These are phyloP conservation scores for Alternaria atra DNA, from an alignment of 2,329 filamentous ascomycete species.

Conservation along the genomic window DNA sequence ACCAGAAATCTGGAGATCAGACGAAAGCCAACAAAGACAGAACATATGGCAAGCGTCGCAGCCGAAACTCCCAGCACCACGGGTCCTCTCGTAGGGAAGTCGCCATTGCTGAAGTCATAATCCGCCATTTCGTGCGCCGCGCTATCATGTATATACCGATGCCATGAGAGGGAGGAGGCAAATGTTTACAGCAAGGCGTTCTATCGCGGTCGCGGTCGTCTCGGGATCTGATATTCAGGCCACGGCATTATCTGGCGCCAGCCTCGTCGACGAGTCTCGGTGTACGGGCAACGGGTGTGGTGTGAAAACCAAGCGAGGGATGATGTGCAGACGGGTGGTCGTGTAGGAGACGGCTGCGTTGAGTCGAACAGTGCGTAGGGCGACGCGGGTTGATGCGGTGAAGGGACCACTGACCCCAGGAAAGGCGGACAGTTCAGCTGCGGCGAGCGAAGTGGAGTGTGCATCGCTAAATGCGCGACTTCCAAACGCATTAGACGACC, in stretches of 20 bases:
- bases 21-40: conserved; percentile 77
- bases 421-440: conserved; percentile 31
- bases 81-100: conserved; percentile 41
- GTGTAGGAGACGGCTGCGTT: conserved; percentile 14
- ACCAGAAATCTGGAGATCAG: conserved; percentile 77
- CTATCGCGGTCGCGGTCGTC: conserved; percentile 40
- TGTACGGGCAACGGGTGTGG: not conserved
- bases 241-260: conserved; percentile 36
- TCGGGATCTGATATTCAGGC: conserved; percentile 25
- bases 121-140: conserved; percentile 39
- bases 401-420: conserved; percentile 30
- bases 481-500: conserved; percentile 19
- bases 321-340: conserved; percentile 1
- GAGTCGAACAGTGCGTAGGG: conserved; percentile 5
- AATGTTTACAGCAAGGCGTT: conserved; percentile 3
- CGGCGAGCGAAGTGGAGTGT: conserved; percentile 26
- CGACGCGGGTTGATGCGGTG: conserved; percentile 24
- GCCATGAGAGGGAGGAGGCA: conserved; percentile 8
- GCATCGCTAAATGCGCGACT: conserved; percentile 25
- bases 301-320: not conserved
- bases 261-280: conserved; percentile 10
- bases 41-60: conserved; percentile 72
- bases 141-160: conserved; percentile 15
- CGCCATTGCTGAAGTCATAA: conserved; percentile 18
- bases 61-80: conserved; percentile 75